phyloP scores from a whole-genome alignment of 148 eudicot genomes.

The Dysphania ambrosioides region DNA sequence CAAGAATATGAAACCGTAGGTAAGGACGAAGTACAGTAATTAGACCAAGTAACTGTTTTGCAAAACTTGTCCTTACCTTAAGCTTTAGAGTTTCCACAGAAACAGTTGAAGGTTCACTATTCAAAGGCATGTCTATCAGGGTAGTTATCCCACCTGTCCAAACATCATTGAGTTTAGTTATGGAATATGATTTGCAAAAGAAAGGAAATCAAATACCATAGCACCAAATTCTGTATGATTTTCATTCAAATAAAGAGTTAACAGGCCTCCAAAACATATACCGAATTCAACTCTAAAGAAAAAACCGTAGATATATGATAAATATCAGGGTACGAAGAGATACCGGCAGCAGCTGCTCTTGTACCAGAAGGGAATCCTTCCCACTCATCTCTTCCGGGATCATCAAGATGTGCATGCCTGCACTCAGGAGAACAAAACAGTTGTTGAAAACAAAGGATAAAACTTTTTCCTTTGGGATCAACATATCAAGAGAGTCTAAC shows the following conservation, averaged over 20 bases:
- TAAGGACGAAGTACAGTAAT: background rate
- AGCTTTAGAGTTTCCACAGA: conserved; percentile 76
- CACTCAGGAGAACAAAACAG: conserved; percentile 4
- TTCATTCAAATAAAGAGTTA: too few species aligned
- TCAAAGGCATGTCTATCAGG: conserved; percentile 94
- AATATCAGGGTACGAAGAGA: background rate
- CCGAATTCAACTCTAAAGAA: too few species aligned
- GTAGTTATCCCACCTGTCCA: conserved; percentile 87
- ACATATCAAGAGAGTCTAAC: background rate
- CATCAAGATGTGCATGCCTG: conserved; percentile 95
- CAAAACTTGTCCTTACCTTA: conserved; percentile 49
- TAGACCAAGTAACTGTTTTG: background rate
- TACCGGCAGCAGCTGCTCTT: conserved; percentile 98
- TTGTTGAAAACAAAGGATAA: background rate
- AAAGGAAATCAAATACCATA: background rate
- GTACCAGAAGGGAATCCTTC: conserved; percentile 99
- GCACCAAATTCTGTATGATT: background rate
- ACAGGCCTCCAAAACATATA: too few species aligned
- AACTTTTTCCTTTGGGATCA: background rate
- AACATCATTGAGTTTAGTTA: background rate
- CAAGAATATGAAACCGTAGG: background rate
- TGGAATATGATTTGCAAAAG: background rate
- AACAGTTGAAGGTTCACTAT: conserved; percentile 83
- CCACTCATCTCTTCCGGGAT: conserved; percentile 96
- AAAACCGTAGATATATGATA: background rate